Conservation (phyloP, 192 early-diverging fungal genomes). For the Coemansia sp. region DNA sequence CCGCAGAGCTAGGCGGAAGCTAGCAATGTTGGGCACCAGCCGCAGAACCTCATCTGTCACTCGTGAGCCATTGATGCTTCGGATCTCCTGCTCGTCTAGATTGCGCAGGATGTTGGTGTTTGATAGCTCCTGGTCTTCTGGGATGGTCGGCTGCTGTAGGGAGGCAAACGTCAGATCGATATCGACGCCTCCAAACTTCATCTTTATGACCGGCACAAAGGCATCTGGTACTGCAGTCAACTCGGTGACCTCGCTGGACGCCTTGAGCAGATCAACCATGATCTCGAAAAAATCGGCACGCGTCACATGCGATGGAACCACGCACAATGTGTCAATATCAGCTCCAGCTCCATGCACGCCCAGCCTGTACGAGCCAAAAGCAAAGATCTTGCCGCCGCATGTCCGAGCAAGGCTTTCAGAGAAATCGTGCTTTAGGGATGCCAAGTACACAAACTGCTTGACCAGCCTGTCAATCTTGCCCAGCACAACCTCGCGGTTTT, state of each 20-base stretch:
- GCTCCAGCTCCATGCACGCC: slow-evolving; percentile 91
- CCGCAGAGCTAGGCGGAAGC: slow-evolving; percentile 86
- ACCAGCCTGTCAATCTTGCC: slow-evolving; percentile 83
- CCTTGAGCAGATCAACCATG: slow-evolving; percentile 83
- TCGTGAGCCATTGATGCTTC: slow-evolving; percentile 91
- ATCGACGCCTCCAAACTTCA: slow-evolving; percentile 85
- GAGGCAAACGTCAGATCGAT: slow-evolving; percentile 94
- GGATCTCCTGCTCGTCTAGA: slow-evolving; percentile 82
- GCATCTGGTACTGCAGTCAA: slow-evolving; percentile 83
- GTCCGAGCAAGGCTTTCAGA: slow-evolving; percentile 81
- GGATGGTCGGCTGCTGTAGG: slow-evolving; percentile 68
- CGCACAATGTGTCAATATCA: slow-evolving; percentile 99
- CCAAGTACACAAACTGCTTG: slow-evolving; percentile 88
- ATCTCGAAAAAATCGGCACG: slow-evolving; percentile 90
- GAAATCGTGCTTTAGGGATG: slow-evolving; percentile 66
- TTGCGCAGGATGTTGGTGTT: slow-evolving; percentile 83
- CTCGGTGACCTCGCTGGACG: slow-evolving; percentile 80
- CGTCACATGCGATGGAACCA: slow-evolving; percentile 83
- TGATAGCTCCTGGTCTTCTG: slow-evolving; percentile 78
- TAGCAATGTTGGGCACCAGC: slow-evolving; percentile 85
- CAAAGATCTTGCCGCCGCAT: slow-evolving; percentile 94
- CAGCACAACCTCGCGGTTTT: slow-evolving; percentile 78
- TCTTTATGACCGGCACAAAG: slow-evolving; percentile 93
- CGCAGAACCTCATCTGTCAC: slow-evolving; percentile 96
- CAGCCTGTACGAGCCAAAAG: slow-evolving; percentile 93